These are phyloP conservation scores for Pochonia chlamydosporia DNA, from an alignment of 2,329 filamentous ascomycete genomes.

Conservation along the genomic window DNA sequence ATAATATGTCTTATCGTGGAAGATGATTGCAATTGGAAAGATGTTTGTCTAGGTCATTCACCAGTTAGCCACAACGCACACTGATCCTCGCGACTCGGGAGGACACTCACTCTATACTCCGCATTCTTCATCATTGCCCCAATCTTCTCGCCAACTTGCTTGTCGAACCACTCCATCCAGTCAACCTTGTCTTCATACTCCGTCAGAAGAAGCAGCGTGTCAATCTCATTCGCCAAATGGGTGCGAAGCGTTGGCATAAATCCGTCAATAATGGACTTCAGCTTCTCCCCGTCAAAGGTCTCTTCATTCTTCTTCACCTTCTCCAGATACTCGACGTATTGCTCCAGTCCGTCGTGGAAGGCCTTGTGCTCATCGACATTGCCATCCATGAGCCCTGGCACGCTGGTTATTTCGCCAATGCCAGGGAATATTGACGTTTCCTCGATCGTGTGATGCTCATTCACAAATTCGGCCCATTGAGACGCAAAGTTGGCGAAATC, in stretches of 20 bases:
- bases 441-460: conserved; percentile 33
- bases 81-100: no score
- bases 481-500: conserved; percentile 26
- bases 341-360: conserved; percentile 30
- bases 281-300: conserved; percentile 24
- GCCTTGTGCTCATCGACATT: conserved; percentile 36
- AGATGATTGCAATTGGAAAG: conserved; percentile 17
- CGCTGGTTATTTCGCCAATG: conserved; percentile 27
- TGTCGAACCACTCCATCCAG: conserved; percentile 25
- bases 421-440: conserved; percentile 32
- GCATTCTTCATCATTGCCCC: conserved; percentile 13
- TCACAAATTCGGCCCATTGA: conserved; percentile 25
- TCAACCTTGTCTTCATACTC: conserved; percentile 28
- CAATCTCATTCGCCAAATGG: conserved; percentile 34
- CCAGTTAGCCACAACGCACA: no score
- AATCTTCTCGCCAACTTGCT: conserved; percentile 8
- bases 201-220: conserved; percentile 26
- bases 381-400: conserved; percentile 31
- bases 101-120: conserved; percentile 11
- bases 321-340: conserved; percentile 25
- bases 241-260: conserved; percentile 27
- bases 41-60: conserved; percentile 12
- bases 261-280: conserved; percentile 25
- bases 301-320: conserved; percentile 20
- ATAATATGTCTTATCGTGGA: conserved; percentile 21